Evolutionary conservation across 768 basidiomycete genomes (phyloP).

Genomic region (Hypsizygus marmoreus): DNA sequence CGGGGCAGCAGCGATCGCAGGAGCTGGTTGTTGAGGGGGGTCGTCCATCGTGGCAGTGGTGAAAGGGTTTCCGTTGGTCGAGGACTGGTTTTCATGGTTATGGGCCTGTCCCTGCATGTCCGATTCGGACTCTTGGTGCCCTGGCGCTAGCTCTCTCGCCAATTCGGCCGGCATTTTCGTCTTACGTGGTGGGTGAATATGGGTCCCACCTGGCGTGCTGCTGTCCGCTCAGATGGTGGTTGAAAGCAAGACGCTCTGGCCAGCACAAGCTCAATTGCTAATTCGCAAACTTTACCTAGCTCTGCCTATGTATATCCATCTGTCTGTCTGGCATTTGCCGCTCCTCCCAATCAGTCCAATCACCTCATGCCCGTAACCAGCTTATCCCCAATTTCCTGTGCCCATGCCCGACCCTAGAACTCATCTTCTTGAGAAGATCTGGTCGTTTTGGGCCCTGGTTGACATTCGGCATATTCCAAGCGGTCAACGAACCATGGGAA

Average conservation of each 20-base stretch:
- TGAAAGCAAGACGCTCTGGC: not conserved
- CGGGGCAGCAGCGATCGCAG: constrained; percentile 17
- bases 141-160: constrained; percentile 10
- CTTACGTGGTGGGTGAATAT: not conserved
- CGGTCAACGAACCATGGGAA: not conserved
- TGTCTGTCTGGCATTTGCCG: constrained; percentile 15
- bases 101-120: constrained; percentile 15
- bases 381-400: not conserved
- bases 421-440: constrained; percentile 18
- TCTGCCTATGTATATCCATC: constrained; percentile 10
- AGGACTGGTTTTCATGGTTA: constrained; percentile 17
- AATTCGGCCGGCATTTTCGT: constrained; percentile 17
- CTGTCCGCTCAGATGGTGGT: not conserved
- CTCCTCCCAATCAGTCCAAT: constrained; percentile 12
- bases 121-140: constrained; percentile 18
- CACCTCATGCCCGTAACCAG: constrained; percentile 9
- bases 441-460: constrained; percentile 10
- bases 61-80: constrained; percentile 9
- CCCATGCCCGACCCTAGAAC: constrained; percentile 15
- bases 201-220: not conserved
- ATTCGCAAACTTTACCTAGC: constrained; percentile 10
- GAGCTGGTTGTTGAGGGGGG: constrained; percentile 7
- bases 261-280: constrained; percentile 11
- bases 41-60: constrained; percentile 20
- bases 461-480: constrained; percentile 4